Evolutionary conservation across 192 early-diverging fungal species (phyloP), one percentile per base, ranked within the genome.

Genomic region (Gonapodya sp.): DNA sequence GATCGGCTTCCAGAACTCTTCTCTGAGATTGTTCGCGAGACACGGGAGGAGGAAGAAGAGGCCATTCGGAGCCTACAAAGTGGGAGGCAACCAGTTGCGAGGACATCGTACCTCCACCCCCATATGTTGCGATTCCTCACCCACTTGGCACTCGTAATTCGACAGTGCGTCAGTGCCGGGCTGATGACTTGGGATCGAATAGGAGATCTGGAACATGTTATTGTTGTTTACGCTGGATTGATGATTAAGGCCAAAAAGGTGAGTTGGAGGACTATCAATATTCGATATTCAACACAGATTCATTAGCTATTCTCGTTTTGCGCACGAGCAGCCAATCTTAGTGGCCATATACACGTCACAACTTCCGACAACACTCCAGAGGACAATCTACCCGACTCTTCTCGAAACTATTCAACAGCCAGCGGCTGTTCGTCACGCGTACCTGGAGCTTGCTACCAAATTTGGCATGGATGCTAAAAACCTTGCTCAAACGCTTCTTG

Each of bases 81-180:
- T 8, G 46, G 46, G 24, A 8, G 24, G 46, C 46, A 64, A 8
- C 46, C 46, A 16, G 8, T 8, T 16, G 46, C 46, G 24, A 64
- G 8, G 8, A 64, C 46, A 24, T 8, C 46, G 46, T 64, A 64
- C 24, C 24, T 64, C 8, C 46, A 64, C 24, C 46, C 46, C 8
- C 46, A 64, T 64, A 64, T 64, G 46, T 24, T 95, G 46, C 92
- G 94, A 18, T 89, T 96, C 79, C 82, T 93, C 46, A 87, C 90
- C 0, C 93, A 95, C 79, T 85, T 90, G 2, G 86, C 92, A 1
- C 83, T 94, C n/a, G 83, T 89, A 24, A 79, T 94, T n/a, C 90
- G 89, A 1, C 46, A 64, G 24, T 64, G 46, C 24, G 46, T 64
- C 46, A 84, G 86, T 18, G 85, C 89, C n/a, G 87, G 87, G 1